Percentiles rank a stretch among this genome's conserved stretches.
Conservation (phyloP, 2,329 filamentous ascomycete genomes). For the Dendryphion nanum region DNA sequence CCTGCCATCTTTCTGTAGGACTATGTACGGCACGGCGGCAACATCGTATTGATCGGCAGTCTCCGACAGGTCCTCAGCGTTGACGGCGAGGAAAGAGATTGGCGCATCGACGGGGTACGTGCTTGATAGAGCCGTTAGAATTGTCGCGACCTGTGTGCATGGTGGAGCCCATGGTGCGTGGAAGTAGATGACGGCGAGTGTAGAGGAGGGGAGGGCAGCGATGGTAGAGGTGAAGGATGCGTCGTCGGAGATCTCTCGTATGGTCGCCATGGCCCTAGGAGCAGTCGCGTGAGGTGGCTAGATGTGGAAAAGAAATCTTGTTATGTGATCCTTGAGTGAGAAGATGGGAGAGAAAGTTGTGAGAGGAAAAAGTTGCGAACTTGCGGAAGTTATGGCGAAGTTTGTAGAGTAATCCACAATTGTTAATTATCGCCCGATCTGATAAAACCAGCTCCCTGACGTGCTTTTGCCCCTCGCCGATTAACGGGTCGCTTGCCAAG, state of each 20-base stretch:
- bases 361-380: constrained; percentile 1
- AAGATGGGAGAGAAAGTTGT: neutral
- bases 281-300: neutral
- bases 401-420: too few species aligned
- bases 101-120: constrained; percentile 73
- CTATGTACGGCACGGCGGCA: constrained; percentile 88
- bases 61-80: constrained; percentile 91
- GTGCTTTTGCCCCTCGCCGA: constrained; percentile 19
- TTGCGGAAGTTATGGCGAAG: neutral
- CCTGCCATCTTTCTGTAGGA: constrained; percentile 72
- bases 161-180: constrained; percentile 96
- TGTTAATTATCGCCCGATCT: constrained; percentile 11
- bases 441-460: constrained; percentile 23
- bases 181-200: constrained; percentile 86
- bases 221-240: constrained; percentile 70
- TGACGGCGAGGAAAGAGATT: constrained; percentile 83
- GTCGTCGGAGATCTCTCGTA: constrained; percentile 74
- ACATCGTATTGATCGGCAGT: constrained; percentile 92
- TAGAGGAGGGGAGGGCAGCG: constrained; percentile 64
- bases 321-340: neutral
- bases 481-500: constrained; percentile 4
- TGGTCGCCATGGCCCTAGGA: constrained; percentile 45
- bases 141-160: constrained; percentile 88
- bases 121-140: constrained; percentile 80
- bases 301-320: neutral